Percentiles rank a stretch among this genome's conserved stretches.
Conservation (phyloP, 768 basidiomycete genomes). For the Brasilioporus rufonigricans region DNA sequence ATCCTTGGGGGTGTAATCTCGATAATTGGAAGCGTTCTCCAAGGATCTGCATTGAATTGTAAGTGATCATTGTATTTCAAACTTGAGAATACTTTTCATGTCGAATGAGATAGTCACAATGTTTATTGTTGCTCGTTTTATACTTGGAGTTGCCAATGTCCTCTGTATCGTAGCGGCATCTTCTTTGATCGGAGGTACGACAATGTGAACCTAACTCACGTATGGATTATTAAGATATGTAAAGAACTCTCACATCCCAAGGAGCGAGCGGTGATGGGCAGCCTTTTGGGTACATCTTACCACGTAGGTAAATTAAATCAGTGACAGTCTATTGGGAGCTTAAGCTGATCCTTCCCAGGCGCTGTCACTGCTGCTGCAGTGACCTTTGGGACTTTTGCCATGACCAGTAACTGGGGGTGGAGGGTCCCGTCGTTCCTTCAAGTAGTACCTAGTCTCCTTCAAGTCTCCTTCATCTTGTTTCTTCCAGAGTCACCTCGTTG, state of each 20-base stretch:
- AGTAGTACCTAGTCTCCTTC: no score
- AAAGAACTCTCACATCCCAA: conserved; percentile 17
- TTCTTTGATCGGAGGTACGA: not conserved
- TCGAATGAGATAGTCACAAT: not conserved
- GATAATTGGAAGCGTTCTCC: not conserved
- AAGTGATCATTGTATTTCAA: no score
- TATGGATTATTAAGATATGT: not conserved
- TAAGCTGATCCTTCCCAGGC: not conserved
- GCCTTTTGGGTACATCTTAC: not conserved
- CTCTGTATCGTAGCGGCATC: not conserved
- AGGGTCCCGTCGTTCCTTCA: not conserved
- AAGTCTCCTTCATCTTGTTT: not conserved
- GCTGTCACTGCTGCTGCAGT: not conserved
- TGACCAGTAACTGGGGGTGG: not conserved
- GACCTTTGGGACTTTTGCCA: not conserved
- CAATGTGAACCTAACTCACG: no score
- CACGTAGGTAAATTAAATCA: not conserved
- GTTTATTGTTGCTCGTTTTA: no score
- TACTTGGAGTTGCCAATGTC: no score
- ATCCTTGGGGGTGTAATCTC: conserved; percentile 2
- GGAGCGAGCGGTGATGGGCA: no score
- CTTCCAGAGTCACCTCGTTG: not conserved
- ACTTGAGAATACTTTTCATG: not conserved
- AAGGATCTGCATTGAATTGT: not conserved
- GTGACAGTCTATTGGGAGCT: no score